Base-by-base conservation (phyloP, 2,329 filamentous ascomycete species). In the Pleomassaria siparia region DNA sequence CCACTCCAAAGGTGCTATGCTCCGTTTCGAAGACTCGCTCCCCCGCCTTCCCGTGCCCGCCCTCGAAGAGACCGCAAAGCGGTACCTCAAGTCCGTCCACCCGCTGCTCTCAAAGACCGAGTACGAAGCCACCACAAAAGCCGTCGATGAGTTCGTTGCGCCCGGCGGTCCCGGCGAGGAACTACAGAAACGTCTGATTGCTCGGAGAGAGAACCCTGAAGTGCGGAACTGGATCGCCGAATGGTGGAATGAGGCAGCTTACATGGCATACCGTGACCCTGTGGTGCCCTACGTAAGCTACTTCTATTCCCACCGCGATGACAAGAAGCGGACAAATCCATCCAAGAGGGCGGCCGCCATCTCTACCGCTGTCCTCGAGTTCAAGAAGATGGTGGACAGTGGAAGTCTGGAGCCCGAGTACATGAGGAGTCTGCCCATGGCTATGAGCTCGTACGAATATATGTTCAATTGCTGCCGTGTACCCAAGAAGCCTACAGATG, bases 201-300 rank as follows among this genome's bases (percentile, higher is more conserved):
- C 88, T 49, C 84, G 85, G 54, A 83, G 88, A 53, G 87, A 90
- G 59, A 84, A 95, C 58, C 86, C 91, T 41, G 86, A 88, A 53
- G 76, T 82, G 69, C 90, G 88, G 76, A 99, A 97, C 76, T 99
- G 94, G 94, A 80, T 99, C 47, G 85, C 87, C 60, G 92, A 99
- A 61, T 99, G 94, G 94, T 99, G 94, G 94, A 97, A 99, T 72
- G 84, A 96, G 44, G 84, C 85, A 4, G 94, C 94, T 49, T 99
- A 99, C 75, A 84, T 99, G 56, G 81, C 76, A 56, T 97, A 97
- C 78, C 88, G 92, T 58, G 94, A 97, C 71, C 94, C 94, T 10
- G 89, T 99, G 39, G 89, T 97, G 15, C 94, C 94, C 52, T 99
- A 97, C 70, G 94, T 99, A 66, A 96, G 90, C 74, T 99, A 99